Evolutionary conservation across 1,139 yeast genomes (phyloP), one percentile per base, ranked within the genome.

Genomic region (Geotrichum histeridarum): DNA sequence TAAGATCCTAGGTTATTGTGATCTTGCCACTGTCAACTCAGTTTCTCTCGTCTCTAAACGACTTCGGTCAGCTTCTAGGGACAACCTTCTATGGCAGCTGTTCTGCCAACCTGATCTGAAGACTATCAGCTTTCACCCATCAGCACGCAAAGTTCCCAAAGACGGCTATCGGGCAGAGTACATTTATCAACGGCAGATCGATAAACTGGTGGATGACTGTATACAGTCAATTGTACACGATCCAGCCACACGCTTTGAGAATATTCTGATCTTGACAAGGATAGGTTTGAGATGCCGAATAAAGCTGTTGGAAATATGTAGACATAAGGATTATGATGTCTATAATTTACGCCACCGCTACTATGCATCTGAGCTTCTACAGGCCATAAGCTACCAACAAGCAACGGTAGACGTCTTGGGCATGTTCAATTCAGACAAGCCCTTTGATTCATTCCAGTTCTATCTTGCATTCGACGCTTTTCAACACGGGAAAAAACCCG

Each of bases 401-500:
- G 42, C 53, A 8, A 44, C 47, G 15, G 14, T 45, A 6, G 22
- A 41, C 4, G 42, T 38, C 8, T 30, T 49, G 11, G 11, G 41
- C 37, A 53, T 49, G 50, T 45, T 53, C 36, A 37, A 15, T 15
- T n/a, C 33, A 8, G 8, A 30, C 4, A 36, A 41, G n/a, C 11
- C n/a, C 1, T 42, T 53, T 18, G 55, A 53, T 35, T 30, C 45
- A 9, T 53, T 53, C 12, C 30, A 49, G 9, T 42, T 53, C 14
- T 47, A 48, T 15, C 9, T 53, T 15, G 53, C 50, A 4, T 50
- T 53, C 17, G 55, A 53, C 31, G 48, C 55, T 11, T 53, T 53
- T 30, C 42, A 46, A 15, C 41, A 44, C 12, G 47, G 18, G 17
- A 38, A 36, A 11, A 12, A 36, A 8, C 32, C 39, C 5, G 15